A percentile compares a stretch with the other conserved stretches of the same genome.
phyloP scores from a whole-genome alignment of 352 stramenopile species.

The Aphanomyces euteiches region DNA sequence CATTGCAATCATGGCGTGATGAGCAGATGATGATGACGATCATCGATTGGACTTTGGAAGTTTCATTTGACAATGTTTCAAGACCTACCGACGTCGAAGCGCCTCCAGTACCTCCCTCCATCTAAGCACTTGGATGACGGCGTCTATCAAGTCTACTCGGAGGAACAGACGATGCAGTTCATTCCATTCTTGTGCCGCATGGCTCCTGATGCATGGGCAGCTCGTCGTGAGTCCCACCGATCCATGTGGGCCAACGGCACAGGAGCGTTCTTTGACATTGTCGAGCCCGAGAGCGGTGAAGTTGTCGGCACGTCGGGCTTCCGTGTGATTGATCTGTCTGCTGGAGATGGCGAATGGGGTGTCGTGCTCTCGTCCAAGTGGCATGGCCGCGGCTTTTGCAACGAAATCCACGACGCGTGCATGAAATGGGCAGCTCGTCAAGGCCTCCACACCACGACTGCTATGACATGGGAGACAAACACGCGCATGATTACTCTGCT shows the following conservation, averaged over 20 bases:
- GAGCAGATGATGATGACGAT: not conserved
- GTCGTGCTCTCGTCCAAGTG: conserved; percentile 8
- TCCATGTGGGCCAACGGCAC: not conserved
- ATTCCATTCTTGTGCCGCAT: conserved; percentile 25
- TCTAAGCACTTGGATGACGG: conserved; percentile 5
- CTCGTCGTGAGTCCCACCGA: conserved; percentile 11
- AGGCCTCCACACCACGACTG: conserved; percentile 4
- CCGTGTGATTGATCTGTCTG: conserved; percentile 3
- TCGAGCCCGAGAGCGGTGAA: not conserved
- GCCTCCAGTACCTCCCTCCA: conserved; percentile 12
- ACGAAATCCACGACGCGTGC: conserved; percentile 26
- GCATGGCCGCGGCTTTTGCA: conserved; percentile 21
- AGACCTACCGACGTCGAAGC: conserved; percentile 1
- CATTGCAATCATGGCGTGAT: too few species aligned
- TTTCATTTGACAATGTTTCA: not conserved
- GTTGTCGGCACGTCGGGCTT: conserved; percentile 26
- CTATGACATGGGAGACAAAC: conserved; percentile 20
- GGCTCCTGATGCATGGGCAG: conserved; percentile 6
- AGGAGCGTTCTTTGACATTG: conserved; percentile 26
- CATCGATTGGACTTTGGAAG: not conserved
- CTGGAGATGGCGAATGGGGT: conserved; percentile 15
- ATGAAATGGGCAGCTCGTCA: conserved; percentile 18
- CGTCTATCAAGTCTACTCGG: conserved; percentile 17
- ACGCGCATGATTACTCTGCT: conserved; percentile 20
- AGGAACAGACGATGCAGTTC: conserved; percentile 24